Conservation (phyloP, 805 yeast species). For the Pichia californica region DNA sequence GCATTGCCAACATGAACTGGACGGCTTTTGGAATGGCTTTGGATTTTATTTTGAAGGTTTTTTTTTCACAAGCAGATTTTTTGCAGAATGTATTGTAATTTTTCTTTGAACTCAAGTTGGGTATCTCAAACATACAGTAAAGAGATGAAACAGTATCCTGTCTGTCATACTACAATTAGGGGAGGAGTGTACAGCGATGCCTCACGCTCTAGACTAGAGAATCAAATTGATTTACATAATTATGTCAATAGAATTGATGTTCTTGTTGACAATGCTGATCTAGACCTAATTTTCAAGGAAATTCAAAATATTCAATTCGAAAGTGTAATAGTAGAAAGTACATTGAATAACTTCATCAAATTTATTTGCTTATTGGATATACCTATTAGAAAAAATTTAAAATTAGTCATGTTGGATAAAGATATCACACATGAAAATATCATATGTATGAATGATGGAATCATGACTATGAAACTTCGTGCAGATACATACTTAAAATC, state of each 20-base stretch:
- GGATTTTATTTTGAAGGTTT: too few relatives aligned
- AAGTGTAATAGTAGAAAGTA: neutral
- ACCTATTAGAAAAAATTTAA: slow-evolving; percentile 5
- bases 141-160: neutral
- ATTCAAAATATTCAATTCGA: neutral
- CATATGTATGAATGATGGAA: slow-evolving; percentile 24
- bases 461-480: slow-evolving; percentile 26
- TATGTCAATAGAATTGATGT: slow-evolving; percentile 24
- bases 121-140: too few relatives aligned
- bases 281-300: neutral
- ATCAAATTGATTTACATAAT: slow-evolving; percentile 19
- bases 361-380: neutral
- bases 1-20: slow-evolving; percentile 2
- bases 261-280: neutral
- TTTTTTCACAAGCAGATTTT: too few relatives aligned
- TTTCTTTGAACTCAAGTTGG: too few relatives aligned
- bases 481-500: slow-evolving; percentile 26
- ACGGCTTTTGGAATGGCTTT: too few relatives aligned
- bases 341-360: neutral
- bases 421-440: slow-evolving; percentile 29
- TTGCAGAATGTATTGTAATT: too few relatives aligned
- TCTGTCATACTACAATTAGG: neutral
- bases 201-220: too few relatives aligned
- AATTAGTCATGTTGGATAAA: slow-evolving; percentile 13
- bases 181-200: slow-evolving; percentile 3